Conservation (phyloP, 2,329 filamentous ascomycete species). For the Aspergillus sojae region DNA sequence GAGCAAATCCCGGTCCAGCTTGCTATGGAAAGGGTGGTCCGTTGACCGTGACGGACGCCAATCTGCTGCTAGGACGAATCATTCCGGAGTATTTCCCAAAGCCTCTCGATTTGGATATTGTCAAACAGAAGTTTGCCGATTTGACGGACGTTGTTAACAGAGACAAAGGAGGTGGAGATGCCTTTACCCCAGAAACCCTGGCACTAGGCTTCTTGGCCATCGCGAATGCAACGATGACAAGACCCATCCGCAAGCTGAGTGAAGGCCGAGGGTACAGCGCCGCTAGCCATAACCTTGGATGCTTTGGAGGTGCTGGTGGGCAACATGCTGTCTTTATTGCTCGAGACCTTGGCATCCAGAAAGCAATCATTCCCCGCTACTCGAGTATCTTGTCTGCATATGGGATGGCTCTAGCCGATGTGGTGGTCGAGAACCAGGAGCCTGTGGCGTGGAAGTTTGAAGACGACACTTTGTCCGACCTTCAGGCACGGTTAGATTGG, state of each 20-base stretch:
- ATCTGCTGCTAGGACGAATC: constrained; percentile 79
- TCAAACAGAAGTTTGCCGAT: constrained; percentile 69
- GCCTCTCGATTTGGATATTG: constrained; percentile 72
- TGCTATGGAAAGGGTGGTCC: constrained; percentile 91
- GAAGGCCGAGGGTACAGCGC: constrained; percentile 89
- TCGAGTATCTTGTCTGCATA: constrained; percentile 49
- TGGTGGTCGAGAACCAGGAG: background rate
- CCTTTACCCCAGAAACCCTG: constrained; percentile 77
- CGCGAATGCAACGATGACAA: constrained; percentile 87
- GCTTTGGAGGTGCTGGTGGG: constrained; percentile 38
- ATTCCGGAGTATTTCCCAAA: constrained; percentile 89
- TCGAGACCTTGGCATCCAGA: constrained; percentile 43
- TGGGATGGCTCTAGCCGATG: constrained; percentile 4
- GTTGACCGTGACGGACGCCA: constrained; percentile 90
- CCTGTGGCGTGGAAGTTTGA: background rate
- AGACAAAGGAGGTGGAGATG: constrained; percentile 47
- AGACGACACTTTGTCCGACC: background rate
- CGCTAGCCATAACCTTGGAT: constrained; percentile 48
- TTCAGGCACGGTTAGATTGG: background rate
- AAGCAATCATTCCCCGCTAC: constrained; percentile 48
- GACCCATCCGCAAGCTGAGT: constrained; percentile 84
- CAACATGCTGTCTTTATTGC: constrained; percentile 49
- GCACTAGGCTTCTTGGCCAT: constrained; percentile 88
- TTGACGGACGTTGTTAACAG: constrained; percentile 75
- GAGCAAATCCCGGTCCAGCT: constrained; percentile 84